A percentile compares a stretch with the other conserved stretches of the same genome.
Evolutionary conservation across 192 early-diverging fungal genomes (phyloP).

Genomic region (Geranomyces variabilis): DNA sequence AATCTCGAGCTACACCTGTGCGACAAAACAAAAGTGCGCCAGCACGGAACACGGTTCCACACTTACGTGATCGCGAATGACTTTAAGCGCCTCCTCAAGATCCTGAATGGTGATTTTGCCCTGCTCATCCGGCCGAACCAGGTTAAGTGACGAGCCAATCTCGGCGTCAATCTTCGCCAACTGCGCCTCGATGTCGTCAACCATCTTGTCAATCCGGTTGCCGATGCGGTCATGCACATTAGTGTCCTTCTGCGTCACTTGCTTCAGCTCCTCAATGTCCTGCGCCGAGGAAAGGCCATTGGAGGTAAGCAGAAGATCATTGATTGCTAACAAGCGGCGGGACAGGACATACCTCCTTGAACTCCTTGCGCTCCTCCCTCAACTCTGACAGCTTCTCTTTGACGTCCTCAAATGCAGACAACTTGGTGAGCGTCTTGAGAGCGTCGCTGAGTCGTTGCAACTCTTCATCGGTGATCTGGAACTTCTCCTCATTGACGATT

Average conservation of each 20-base stretch:
- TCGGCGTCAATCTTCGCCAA: conserved; percentile 66
- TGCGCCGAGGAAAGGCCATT: conserved; percentile 8
- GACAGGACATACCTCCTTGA: conserved; percentile 41
- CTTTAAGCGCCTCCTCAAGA: conserved; percentile 68
- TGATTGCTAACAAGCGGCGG: neutral
- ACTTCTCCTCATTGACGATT: conserved; percentile 12
- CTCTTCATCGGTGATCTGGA: conserved; percentile 45
- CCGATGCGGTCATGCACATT: conserved; percentile 64
- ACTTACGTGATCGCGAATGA: conserved; percentile 59
- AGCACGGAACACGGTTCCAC: too few relatives aligned
- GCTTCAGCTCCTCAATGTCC: conserved; percentile 59
- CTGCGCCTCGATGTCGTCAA: conserved; percentile 73
- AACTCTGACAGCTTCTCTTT: conserved; percentile 44
- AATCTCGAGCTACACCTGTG: too few relatives aligned
- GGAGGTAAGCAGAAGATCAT: conserved; percentile 27
- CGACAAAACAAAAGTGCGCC: too few relatives aligned
- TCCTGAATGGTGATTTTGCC: conserved; percentile 70
- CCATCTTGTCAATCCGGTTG: conserved; percentile 78
- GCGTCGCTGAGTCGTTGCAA: conserved; percentile 50
- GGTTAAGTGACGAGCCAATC: conserved; percentile 66
- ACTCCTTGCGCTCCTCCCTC: conserved; percentile 56
- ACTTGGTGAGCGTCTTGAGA: conserved; percentile 49
- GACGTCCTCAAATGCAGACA: conserved; percentile 52
- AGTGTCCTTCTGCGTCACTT: conserved; percentile 54
- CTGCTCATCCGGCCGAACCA: conserved; percentile 66